phyloP scores from a whole-genome alignment of 768 basidiomycete species.

The Naematelia aurantialba region DNA sequence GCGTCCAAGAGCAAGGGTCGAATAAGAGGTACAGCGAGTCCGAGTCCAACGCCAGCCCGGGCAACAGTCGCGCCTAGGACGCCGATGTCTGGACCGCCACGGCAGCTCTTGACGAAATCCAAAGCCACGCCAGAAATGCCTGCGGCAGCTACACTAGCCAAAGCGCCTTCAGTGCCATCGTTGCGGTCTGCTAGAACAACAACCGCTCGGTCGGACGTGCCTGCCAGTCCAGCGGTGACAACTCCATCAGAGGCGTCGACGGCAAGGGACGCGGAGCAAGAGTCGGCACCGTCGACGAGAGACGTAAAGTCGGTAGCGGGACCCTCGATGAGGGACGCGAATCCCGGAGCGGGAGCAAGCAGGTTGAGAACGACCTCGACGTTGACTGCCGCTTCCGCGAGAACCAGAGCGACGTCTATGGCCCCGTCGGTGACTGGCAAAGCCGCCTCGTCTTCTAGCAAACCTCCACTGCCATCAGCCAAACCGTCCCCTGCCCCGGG shows the following conservation, averaged over 20 bases:
- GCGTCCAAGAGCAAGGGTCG: slow-evolving; percentile 2
- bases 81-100: slow-evolving; percentile 10
- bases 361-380: slow-evolving; percentile 9
- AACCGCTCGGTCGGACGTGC: slow-evolving; percentile 8
- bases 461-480: not conserved
- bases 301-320: not conserved
- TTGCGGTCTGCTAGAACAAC: slow-evolving; percentile 20
- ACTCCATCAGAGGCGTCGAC: not conserved
- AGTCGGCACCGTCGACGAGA: too few species aligned
- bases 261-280: not conserved
- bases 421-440: not conserved
- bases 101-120: slow-evolving; percentile 14
- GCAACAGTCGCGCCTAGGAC: slow-evolving; percentile 2
- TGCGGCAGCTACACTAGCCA: not conserved
- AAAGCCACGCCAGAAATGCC: slow-evolving; percentile 1
- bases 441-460: not conserved
- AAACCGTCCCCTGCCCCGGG: not conserved
- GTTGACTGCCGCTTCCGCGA: slow-evolving; percentile 10
- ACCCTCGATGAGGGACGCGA: not conserved
- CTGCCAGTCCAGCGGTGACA: slow-evolving; percentile 3
- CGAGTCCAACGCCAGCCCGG: slow-evolving; percentile 7
- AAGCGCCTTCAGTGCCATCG: slow-evolving; percentile 18
- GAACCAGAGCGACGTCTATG: slow-evolving; percentile 7
- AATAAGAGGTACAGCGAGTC: slow-evolving; percentile 5
- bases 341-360: not conserved